phyloP scores from a whole-genome alignment of 139 green algal genomes.

The Haematococcus lacustris region DNA sequence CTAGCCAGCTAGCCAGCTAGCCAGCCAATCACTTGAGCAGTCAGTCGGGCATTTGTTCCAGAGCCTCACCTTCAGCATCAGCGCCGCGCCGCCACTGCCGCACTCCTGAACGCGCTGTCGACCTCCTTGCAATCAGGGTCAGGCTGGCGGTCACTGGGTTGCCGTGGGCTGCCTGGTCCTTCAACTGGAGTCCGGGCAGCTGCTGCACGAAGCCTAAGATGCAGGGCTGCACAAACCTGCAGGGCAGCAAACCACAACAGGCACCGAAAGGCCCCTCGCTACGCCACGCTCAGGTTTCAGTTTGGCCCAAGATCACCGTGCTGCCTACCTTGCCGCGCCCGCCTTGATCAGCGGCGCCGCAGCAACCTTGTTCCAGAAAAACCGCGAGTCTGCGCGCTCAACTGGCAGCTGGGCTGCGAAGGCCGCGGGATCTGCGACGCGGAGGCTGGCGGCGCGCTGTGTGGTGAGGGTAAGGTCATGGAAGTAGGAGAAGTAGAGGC shows the following conservation, averaged over 20 bases:
- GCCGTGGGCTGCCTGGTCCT: neutral
- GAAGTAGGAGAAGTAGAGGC: conserved; percentile 71
- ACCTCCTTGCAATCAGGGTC: conserved; percentile 36
- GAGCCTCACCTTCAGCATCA: conserved; percentile 47
- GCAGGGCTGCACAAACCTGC: conserved; percentile 50
- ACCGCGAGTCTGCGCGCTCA: conserved; percentile 42
- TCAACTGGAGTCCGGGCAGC: conserved; percentile 47
- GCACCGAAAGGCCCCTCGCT: too few species aligned
- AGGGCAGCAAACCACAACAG: neutral
- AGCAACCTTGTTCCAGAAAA: conserved; percentile 72
- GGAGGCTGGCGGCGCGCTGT: conserved; percentile 36
- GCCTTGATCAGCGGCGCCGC: conserved; percentile 48
- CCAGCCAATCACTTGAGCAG: too few species aligned
- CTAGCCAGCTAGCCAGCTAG: too few species aligned
- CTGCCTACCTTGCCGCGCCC: conserved; percentile 13
- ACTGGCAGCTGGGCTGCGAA: conserved; percentile 4
- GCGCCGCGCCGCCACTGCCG: conserved; percentile 79
- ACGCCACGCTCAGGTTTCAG: too few species aligned
- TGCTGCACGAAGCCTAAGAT: conserved; percentile 70
- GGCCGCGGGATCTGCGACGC: neutral
- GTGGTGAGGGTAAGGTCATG: conserved; percentile 66
- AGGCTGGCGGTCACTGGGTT: conserved; percentile 16
- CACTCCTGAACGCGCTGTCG: conserved; percentile 48
- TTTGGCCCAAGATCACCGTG: too few species aligned
- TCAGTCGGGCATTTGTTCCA: too few species aligned